Evolutionary conservation across 1,284 basidiomycete genomes (phyloP).

Genomic region (Naganishia sp.): DNA sequence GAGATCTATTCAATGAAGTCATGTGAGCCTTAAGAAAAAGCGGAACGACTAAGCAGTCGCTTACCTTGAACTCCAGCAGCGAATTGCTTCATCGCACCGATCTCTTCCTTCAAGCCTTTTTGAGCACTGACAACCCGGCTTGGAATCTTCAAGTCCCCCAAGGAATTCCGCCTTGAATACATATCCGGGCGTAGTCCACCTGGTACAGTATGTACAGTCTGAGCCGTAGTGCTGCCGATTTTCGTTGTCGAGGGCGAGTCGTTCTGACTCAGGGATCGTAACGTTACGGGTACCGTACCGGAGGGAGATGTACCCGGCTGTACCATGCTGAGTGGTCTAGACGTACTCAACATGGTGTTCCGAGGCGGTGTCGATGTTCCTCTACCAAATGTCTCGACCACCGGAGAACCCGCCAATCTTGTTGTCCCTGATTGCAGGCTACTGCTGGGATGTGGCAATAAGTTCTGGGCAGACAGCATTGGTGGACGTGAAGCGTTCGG

Average conservation of each 20-base stretch:
- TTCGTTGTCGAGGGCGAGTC: constrained; percentile 12
- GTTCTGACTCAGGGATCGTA: constrained; percentile 25
- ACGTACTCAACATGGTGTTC: background rate
- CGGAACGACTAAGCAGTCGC: background rate
- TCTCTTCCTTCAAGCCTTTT: constrained; percentile 31
- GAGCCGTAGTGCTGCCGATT: background rate
- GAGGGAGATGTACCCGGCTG: background rate
- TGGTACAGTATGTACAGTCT: too few species aligned
- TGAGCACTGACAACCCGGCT: constrained; percentile 33
- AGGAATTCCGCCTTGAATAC: constrained; percentile 23
- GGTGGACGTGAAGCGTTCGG: too few species aligned
- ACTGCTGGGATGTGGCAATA: background rate
- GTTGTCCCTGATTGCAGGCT: background rate
- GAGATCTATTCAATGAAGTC: constrained; percentile 17
- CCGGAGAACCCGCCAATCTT: too few species aligned
- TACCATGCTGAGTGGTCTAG: background rate
- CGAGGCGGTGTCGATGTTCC: background rate
- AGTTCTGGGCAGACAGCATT: background rate
- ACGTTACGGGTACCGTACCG: background rate
- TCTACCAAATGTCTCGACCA: background rate
- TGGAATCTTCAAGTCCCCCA: constrained; percentile 34
- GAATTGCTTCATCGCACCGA: constrained; percentile 31
- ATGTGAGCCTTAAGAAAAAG: background rate
- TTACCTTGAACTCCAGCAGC: constrained; percentile 26
- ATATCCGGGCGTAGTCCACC: background rate